phyloP scores from a whole-genome alignment of 345 rosid genomes.

The Balakata baccata region DNA sequence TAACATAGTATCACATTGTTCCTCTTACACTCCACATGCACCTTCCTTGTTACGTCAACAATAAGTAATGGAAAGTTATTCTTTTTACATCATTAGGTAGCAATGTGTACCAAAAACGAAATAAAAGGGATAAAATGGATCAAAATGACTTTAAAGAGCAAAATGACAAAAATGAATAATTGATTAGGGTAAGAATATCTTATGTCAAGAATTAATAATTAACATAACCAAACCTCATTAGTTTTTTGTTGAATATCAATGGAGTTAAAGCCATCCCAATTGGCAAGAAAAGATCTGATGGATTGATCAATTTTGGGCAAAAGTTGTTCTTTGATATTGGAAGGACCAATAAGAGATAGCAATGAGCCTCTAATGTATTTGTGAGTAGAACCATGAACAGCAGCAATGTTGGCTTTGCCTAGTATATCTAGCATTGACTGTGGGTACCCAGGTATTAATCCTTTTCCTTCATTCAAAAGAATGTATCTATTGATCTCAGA shows the following conservation, averaged over 20 bases:
- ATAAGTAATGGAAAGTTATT: no score
- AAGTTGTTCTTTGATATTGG: conserved; percentile 11
- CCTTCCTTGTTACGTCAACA: no score
- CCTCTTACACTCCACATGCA: no score
- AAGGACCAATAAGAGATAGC: conserved; percentile 14
- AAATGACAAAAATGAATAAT: no score
- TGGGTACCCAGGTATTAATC: conserved; percentile 29
- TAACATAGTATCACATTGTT: no score
- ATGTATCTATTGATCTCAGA: conserved; percentile 21
- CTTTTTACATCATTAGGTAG: no score
- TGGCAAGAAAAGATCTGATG: conserved; percentile 1
- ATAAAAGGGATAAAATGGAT: no score
- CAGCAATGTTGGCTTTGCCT: conserved; percentile 16
- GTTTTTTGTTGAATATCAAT: conserved; percentile 23
- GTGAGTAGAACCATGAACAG: conserved; percentile 20
- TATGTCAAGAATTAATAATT: no score
- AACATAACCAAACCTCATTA: conserved; percentile 24
- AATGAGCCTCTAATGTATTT: conserved; percentile 17
- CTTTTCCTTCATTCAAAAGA: conserved; percentile 20
- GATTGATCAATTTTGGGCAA: not conserved
- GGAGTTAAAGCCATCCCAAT: conserved; percentile 21
- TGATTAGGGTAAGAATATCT: no score
- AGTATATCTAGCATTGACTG: conserved; percentile 18
- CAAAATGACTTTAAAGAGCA: no score
- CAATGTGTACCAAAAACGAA: no score